Evolutionary conservation across 352 stramenopile species (phyloP).

Genomic region (Ophiocytium majus): DNA sequence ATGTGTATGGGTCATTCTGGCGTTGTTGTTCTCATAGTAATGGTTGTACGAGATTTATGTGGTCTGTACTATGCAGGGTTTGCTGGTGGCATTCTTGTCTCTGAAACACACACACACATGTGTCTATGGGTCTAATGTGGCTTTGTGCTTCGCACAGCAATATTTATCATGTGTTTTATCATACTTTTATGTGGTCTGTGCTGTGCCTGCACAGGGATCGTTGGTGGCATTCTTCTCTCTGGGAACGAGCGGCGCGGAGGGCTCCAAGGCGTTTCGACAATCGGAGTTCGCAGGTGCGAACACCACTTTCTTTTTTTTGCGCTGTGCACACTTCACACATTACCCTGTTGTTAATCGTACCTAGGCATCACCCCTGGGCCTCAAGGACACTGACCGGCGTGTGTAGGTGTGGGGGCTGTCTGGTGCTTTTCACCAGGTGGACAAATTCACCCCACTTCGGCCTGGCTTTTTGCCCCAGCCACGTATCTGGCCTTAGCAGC

Average conservation of each 20-base stretch:
- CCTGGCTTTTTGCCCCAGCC: too few species aligned
- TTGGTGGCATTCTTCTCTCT: slow-evolving; percentile 60
- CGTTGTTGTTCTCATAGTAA: too few species aligned
- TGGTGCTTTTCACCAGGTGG: not conserved
- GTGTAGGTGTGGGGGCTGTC: not conserved
- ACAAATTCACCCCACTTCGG: not conserved
- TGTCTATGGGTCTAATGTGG: not conserved
- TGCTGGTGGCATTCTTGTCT: not conserved
- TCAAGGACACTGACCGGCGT: not conserved
- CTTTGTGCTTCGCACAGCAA: too few species aligned
- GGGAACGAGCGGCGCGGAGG: slow-evolving; percentile 58
- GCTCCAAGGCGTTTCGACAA: slow-evolving; percentile 55
- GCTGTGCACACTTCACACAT: not conserved
- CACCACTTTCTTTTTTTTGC: not conserved
- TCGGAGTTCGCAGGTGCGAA: not conserved
- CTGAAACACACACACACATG: not conserved
- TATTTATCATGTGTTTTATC: too few species aligned
- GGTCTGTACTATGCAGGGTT: not conserved
- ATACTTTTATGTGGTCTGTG: too few species aligned
- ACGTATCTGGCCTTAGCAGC: too few species aligned
- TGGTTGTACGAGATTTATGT: not conserved
- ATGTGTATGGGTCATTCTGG: too few species aligned
- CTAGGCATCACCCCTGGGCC: too few species aligned
- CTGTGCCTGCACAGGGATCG: not conserved
- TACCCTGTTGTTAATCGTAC: too few species aligned